Base-by-base conservation (phyloP, 441 rosid species). In the Erodium trifolium region DNA sequence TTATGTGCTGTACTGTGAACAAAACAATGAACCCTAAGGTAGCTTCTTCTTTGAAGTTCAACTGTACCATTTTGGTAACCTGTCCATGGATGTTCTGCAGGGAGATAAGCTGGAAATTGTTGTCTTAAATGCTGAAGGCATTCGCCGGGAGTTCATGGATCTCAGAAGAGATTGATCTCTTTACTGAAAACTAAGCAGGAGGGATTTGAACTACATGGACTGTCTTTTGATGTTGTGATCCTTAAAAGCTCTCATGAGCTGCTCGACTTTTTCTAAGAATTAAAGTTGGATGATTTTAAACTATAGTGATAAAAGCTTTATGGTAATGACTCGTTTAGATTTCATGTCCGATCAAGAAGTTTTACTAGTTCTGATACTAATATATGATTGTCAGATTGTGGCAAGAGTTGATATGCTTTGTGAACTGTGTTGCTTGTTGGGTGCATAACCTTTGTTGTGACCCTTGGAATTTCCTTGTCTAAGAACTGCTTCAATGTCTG, bases 91-190 rank as follows among this genome's bases (percentile, higher is more conserved):
- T 14, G 51, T 70, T 62, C 67, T 49, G 68, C 73, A 92, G 98
- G 99, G 99, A 67, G 99, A 94, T 84, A 87, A 74, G 75, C 86
- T 94, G 67, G 96, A 91, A 80, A 91, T 94, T 31, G 89, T 94
- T 39, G 55, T 94, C 69, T 76, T 92, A 68, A 94, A 87, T 74
- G 86, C 88, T 1, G 87, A 81, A 34, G 96, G 97, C 63, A 81
- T 87, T 55, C 92, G 59, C 41, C 84, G 81, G 3, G 96, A 94
- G 71, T 77, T 75, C 78, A 79, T 92, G 90, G 96, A 88, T 5
- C 86, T 94, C 45, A 88, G 98, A 78, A 87, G 84, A 78, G 98
- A 94, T 80, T 94, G 81, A 85, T 73, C 65, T 29, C 34, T 11
- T 16, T 18, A 55, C 31, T n/a, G 65, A 18, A 49, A 49, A 49